Evolutionary conservation across 805 yeast genomes (phyloP).

Genomic region (Candida ortonii): DNA sequence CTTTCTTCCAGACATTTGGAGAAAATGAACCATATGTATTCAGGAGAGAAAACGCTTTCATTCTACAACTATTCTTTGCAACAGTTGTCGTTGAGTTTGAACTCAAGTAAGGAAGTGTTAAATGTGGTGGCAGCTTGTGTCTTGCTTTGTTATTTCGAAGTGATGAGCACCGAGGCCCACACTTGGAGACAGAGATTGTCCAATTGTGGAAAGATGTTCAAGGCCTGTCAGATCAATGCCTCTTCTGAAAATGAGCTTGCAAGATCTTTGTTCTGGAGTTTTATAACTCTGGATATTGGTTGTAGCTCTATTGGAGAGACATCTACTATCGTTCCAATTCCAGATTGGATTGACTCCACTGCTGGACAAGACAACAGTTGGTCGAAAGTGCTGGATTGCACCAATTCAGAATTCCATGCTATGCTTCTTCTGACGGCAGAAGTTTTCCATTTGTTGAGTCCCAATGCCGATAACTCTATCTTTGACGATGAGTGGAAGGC

Average conservation of each 20-base stretch:
- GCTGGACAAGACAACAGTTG: conserved; percentile 4
- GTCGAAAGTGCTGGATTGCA: conserved; percentile 2
- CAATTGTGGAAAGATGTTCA: conserved; percentile 38
- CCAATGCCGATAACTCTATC: conserved; percentile 22
- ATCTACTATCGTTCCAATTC: conserved; percentile 11
- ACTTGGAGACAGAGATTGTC: conserved; percentile 40
- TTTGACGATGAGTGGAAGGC: conserved; percentile 39
- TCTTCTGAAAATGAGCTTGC: conserved; percentile 34
- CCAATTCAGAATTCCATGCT: conserved; percentile 14
- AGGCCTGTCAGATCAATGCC: conserved; percentile 38
- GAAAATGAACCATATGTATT: conserved; percentile 15
- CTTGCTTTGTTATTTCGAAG: conserved; percentile 40
- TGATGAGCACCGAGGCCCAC: conserved; percentile 38
- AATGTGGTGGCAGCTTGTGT: conserved; percentile 37
- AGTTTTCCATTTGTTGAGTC: conserved; percentile 34
- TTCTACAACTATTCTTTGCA: conserved; percentile 30
- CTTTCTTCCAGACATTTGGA: conserved; percentile 30
- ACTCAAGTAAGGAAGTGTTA: conserved; percentile 29
- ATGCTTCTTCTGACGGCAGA: conserved; percentile 29
- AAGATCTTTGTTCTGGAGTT: conserved; percentile 43
- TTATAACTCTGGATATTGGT: conserved; percentile 40
- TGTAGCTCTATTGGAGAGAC: conserved; percentile 32
- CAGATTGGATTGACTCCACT: conserved; percentile 14
- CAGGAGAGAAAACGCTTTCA: conserved; percentile 29
- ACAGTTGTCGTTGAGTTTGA: conserved; percentile 35